A percentile compares a stretch with the other conserved stretches of the same genome.
These are phyloP conservation scores for Pulicaria dysenterica DNA, from an alignment of 129 eudicot species.

Conservation along the genomic window DNA sequence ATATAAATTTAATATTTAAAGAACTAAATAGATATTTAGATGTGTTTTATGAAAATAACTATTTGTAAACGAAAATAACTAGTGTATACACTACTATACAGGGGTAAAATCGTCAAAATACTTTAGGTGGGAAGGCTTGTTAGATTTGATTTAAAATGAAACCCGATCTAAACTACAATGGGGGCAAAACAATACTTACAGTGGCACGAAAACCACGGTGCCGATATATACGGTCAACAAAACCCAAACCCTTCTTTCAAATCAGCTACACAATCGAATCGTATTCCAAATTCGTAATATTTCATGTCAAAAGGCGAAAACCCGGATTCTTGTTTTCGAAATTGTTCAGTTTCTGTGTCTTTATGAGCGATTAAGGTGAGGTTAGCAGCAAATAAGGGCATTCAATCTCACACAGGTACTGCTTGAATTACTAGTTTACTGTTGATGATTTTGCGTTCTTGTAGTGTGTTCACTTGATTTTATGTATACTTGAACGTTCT, in stretches of 20 bases:
- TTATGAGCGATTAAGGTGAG: background rate
- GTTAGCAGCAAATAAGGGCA: conserved; percentile 4
- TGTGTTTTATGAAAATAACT: no score
- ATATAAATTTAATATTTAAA: no score
- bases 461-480: conserved; percentile 4
- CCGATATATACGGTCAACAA: conserved; percentile 28
- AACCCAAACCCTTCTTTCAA: conserved; percentile 16
- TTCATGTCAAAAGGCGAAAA: conserved; percentile 19
- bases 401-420: conserved; percentile 30
- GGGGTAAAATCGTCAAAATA: no score
- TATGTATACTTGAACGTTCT: background rate
- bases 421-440: background rate
- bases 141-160: conserved; percentile 36
- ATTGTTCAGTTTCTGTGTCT: background rate
- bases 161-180: background rate
- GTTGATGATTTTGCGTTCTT: conserved; percentile 11
- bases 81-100: no score
- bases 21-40: no score
- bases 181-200: conserved; percentile 20
- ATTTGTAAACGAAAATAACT: no score
- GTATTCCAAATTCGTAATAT: conserved; percentile 19
- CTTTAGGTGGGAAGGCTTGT: background rate
- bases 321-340: background rate
- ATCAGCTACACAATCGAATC: conserved; percentile 21
- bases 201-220: conserved; percentile 27